These are phyloP conservation scores for Fraxinus albicans DNA, from an alignment of 305 asterid species.

Conservation along the genomic window DNA sequence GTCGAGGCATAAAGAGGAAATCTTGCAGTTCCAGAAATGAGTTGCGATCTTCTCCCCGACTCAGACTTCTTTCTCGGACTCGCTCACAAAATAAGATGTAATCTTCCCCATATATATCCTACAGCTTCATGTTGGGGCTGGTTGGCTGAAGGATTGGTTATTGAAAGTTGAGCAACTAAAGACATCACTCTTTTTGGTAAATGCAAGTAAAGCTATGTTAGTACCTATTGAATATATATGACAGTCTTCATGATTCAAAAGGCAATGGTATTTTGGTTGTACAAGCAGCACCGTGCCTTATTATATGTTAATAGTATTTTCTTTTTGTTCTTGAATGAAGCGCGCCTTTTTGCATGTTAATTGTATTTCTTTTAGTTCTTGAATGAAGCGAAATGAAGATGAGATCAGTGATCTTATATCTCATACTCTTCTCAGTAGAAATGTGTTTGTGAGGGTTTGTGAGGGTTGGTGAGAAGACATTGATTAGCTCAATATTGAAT, in stretches of 20 bases:
- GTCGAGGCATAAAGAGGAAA: conserved; percentile 9
- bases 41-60: conserved; percentile 25
- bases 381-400: neutral
- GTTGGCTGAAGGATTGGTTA: neutral
- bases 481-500: neutral
- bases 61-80: conserved; percentile 24
- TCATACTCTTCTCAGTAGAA: neutral
- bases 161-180: neutral
- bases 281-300: neutral
- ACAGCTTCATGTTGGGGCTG: neutral
- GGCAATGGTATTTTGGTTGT: neutral
- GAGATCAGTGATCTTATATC: neutral
- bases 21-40: conserved; percentile 21
- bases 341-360: neutral
- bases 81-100: conserved; percentile 32
- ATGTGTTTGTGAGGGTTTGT: neutral
- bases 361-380: neutral
- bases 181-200: neutral
- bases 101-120: neutral
- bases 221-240: neutral
- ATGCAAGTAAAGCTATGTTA: neutral
- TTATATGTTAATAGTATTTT: neutral
- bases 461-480: neutral
- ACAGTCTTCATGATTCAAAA: neutral
- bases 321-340: neutral